These are phyloP conservation scores for Xylaria sp. DNA, from an alignment of 2,329 filamentous ascomycete genomes.

Conservation along the genomic window DNA sequence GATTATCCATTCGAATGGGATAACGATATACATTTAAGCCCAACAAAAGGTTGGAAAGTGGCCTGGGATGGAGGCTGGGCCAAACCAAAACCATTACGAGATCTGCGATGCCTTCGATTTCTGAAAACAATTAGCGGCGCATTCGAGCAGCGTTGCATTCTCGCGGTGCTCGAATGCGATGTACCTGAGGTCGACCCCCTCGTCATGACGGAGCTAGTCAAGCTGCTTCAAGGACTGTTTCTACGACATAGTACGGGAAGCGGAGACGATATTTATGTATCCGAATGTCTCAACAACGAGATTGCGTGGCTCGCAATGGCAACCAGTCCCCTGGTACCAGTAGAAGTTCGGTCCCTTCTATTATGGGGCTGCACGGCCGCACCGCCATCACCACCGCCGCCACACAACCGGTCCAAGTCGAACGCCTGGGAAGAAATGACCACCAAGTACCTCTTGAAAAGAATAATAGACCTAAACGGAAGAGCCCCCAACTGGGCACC, in stretches of 20 bases:
- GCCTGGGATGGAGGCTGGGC: background rate
- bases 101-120: background rate
- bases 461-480: background rate
- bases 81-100: too few species aligned
- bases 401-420: background rate
- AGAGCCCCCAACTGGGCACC: background rate
- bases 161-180: background rate
- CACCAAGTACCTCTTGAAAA: too few species aligned
- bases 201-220: background rate
- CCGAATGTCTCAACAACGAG: background rate
- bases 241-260: too few species aligned
- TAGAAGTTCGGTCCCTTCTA: background rate
- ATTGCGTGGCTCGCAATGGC: background rate
- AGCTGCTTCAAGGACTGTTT: too few species aligned
- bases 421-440: too few species aligned
- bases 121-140: background rate
- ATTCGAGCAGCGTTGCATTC: background rate
- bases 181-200: background rate
- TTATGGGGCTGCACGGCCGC: background rate
- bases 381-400: background rate
- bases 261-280: too few species aligned
- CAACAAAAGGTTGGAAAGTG: background rate
- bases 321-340: background rate
- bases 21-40: too few species aligned
- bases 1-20: too few species aligned